Evolutionary conservation across 192 early-diverging fungal species (phyloP).

Genomic region (Mortierella claussenii): DNA sequence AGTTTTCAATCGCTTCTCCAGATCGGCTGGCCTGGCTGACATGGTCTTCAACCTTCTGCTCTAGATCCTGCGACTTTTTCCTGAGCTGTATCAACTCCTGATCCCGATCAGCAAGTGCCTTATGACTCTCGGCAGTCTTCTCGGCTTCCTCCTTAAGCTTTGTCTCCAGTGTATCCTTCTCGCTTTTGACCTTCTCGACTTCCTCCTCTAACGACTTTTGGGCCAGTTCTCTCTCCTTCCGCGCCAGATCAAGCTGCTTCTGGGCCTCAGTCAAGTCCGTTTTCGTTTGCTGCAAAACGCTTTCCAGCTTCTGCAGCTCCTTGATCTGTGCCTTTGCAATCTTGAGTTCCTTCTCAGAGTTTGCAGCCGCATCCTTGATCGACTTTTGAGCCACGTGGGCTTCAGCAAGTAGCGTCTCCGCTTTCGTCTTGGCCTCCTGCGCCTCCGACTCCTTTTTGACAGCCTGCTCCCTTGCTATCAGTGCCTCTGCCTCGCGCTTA

Average conservation of each 20-base stretch:
- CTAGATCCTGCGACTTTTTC: slow-evolving; percentile 17
- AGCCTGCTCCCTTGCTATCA: slow-evolving; percentile 6
- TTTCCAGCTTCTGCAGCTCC: slow-evolving; percentile 37
- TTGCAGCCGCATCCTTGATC: slow-evolving; percentile 1
- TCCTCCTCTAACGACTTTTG: slow-evolving; percentile 14
- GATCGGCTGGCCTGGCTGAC: background rate
- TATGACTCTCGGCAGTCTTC: slow-evolving; percentile 9
- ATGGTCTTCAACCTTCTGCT: slow-evolving; percentile 8
- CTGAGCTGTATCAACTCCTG: slow-evolving; percentile 15
- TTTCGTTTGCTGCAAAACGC: slow-evolving; percentile 9
- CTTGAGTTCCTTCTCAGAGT: slow-evolving; percentile 32
- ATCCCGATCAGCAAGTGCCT: slow-evolving; percentile 16
- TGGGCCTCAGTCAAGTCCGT: slow-evolving; percentile 21
- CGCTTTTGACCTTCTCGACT: slow-evolving; percentile 6
- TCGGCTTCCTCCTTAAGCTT: slow-evolving; percentile 10
- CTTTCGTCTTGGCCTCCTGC: slow-evolving; percentile 11
- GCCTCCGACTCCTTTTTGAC: slow-evolving; percentile 24
- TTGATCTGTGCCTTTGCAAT: slow-evolving; percentile 37
- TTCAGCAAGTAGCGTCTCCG: slow-evolving; percentile 11
- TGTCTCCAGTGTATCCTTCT: slow-evolving; percentile 5
- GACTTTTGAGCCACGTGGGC: slow-evolving; percentile 6
- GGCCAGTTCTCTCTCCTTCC: slow-evolving; percentile 10
- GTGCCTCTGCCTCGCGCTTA: slow-evolving; percentile 27
- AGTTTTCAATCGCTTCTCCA: background rate
- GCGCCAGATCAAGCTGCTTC: slow-evolving; percentile 6